A percentile compares a stretch with the other conserved stretches of the same genome.
Conservation (phyloP, 768 basidiomycete genomes). For the Mrakia hoshinonis region DNA sequence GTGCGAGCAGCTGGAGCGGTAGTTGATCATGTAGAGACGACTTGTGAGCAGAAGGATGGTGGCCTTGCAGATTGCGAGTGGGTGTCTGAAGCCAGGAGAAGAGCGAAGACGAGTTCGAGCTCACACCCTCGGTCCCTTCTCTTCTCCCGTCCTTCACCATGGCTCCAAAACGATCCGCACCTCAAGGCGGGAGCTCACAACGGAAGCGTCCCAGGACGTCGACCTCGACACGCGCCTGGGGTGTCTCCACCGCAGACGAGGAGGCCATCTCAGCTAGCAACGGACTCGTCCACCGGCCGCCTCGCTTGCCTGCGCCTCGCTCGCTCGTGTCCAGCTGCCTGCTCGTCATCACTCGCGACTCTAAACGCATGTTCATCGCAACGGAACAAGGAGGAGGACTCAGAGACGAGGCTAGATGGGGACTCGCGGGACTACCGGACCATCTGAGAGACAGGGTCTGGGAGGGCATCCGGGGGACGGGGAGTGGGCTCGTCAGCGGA, state of each 20-base stretch:
- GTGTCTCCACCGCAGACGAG: background rate
- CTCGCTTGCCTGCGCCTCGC: background rate
- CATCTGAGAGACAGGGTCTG: background rate
- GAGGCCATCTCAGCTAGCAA: background rate
- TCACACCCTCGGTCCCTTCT: background rate
- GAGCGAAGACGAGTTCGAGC: no score
- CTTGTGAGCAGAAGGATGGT: no score
- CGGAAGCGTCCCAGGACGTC: background rate
- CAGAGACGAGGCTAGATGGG: background rate
- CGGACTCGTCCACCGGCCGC: background rate
- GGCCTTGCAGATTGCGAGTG: no score
- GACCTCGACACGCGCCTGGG: background rate
- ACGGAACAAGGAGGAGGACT: slow-evolving; percentile 1
- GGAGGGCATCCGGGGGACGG: background rate
- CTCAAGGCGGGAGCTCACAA: background rate
- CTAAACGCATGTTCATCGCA: background rate
- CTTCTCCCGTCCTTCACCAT: background rate
- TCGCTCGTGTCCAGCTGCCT: background rate
- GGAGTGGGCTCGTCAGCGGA: background rate
- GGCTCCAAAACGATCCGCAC: slow-evolving; percentile 4
- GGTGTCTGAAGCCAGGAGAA: no score
- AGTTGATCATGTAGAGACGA: no score
- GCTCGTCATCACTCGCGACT: background rate
- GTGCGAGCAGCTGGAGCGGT: no score
- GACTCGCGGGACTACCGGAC: background rate